phyloP scores from a whole-genome alignment of 2,329 filamentous ascomycete species.

The Verticillium dahliae region DNA sequence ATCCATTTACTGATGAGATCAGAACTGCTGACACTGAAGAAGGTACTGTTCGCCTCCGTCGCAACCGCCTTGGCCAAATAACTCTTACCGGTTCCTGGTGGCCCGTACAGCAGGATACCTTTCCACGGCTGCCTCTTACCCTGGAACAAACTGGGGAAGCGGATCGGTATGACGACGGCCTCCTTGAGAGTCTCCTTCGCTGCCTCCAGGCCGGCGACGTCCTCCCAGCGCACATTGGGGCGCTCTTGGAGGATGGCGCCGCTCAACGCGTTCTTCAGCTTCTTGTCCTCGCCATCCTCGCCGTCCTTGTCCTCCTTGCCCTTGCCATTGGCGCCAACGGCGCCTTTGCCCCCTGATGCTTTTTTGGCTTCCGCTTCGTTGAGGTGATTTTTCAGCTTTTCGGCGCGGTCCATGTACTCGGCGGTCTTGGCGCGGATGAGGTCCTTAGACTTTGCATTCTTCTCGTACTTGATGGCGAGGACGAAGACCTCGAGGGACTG shows the following conservation, averaged over 20 bases:
- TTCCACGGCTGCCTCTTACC: constrained; percentile 98
- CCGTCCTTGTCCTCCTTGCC: constrained; percentile 57
- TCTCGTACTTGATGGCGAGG: constrained; percentile 99
- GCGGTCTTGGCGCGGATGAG: constrained; percentile 93
- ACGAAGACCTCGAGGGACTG: constrained; percentile 95
- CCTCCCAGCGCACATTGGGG: constrained; percentile 96
- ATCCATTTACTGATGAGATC: constrained; percentile 99
- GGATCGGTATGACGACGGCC: constrained; percentile 94
- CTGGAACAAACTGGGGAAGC: constrained; percentile 93
- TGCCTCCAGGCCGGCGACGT: constrained; percentile 87
- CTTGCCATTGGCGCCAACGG: constrained; percentile 58
- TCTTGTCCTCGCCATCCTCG: constrained; percentile 89
- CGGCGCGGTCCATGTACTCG: constrained; percentile 97
- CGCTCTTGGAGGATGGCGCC: constrained; percentile 93
- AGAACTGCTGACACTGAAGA: constrained; percentile 96
- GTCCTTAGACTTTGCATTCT: constrained; percentile 94
- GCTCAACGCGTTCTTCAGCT: constrained; percentile 81
- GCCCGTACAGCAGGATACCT: constrained; percentile 91
- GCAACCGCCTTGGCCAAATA: constrained; percentile 96
- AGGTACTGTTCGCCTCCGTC: constrained; percentile 97
- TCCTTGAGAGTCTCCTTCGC: constrained; percentile 98
- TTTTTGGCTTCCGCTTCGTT: constrained; percentile 67
- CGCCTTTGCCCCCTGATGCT: constrained; percentile 60
- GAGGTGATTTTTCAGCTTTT: constrained; percentile 93
- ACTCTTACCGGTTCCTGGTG: constrained; percentile 94